Evolutionary conservation across 345 rosid genomes (phyloP), one percentile per base, ranked within the genome.

Genomic region (Citrus inodora): DNA sequence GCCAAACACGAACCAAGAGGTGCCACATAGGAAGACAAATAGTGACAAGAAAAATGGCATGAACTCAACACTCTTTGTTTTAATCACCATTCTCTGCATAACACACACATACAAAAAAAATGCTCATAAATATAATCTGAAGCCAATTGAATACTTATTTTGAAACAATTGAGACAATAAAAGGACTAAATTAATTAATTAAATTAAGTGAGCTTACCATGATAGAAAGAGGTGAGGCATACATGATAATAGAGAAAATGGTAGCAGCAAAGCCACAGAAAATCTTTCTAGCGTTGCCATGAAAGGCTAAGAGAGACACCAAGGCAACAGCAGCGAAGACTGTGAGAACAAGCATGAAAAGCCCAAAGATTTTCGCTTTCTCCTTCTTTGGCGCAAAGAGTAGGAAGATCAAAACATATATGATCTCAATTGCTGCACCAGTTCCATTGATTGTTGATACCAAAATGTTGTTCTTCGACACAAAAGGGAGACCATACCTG

Each of bases 11-110:
- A 96, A 94, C 98, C 98, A 96, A 4, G 98, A 94, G 66, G 99
- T 96, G 79, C 99, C 99, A 42, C 98, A 96, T 0, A 96, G 81
- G 88, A 96, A 96, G 9, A 89, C 97, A 64, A 94, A 94, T 42
- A 96, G 88, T 63, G 99, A 96, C 76, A 96, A 77, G 84, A 96
- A 94, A 84, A 96, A 96, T 42, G 99, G 97, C 99, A 96, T 94
- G 84, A 33, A 96, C 88, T 96, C 99, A 81, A 96, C 99, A 71
- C 98, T 94, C 86, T 91, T 90, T 0, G 98, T 96, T 78, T 88
- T 91, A 66, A 94, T 81, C 87, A 96, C 99, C 87, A 85, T n/a
- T 75, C 97, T 91, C 99, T 96, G 91, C 78, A 83, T 3, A 19
- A 53, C 22, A 53, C 7, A 1, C 58, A 5, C 56, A 51, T 1